A percentile compares a stretch with the other conserved stretches of the same genome.
Conservation (phyloP, 2,329 filamentous ascomycete genomes). For the Arthrinium phaeospermum region DNA sequence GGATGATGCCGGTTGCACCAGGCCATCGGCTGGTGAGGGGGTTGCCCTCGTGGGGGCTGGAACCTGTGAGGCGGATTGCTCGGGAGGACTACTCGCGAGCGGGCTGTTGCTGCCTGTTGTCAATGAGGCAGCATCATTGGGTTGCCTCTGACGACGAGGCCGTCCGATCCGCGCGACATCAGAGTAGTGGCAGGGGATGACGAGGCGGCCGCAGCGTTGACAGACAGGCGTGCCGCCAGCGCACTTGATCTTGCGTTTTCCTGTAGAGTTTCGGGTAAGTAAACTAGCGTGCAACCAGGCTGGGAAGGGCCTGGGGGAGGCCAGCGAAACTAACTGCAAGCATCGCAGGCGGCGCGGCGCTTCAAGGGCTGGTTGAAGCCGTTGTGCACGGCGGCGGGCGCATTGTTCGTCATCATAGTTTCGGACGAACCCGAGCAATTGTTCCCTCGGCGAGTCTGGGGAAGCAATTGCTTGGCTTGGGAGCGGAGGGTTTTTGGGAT, state of each 20-base stretch:
- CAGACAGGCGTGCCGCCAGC: slow-evolving; percentile 2
- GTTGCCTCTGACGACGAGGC: neutral
- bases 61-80: neutral
- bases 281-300: neutral
- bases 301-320: neutral
- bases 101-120: neutral
- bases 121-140: slow-evolving; percentile 1
- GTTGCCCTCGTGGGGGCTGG: neutral
- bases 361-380: neutral
- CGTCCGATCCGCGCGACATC: slow-evolving; percentile 2
- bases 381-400: neutral
- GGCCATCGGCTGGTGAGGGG: neutral
- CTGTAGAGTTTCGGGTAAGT: slow-evolving; percentile 14
- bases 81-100: neutral
- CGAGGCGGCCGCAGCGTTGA: slow-evolving; percentile 13
- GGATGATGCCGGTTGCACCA: neutral
- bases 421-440: neutral
- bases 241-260: slow-evolving; percentile 13
- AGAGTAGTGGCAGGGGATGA: slow-evolving; percentile 8
- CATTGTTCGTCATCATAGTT: neutral
- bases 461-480: neutral
- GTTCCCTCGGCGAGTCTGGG: neutral
- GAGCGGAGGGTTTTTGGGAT: slow-evolving; percentile 13
- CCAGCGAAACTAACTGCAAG: neutral
- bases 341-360: slow-evolving; percentile 7